Evolutionary conservation across 257 asterid genomes (phyloP).

Genomic region (Nicotiana tabacum): DNA sequence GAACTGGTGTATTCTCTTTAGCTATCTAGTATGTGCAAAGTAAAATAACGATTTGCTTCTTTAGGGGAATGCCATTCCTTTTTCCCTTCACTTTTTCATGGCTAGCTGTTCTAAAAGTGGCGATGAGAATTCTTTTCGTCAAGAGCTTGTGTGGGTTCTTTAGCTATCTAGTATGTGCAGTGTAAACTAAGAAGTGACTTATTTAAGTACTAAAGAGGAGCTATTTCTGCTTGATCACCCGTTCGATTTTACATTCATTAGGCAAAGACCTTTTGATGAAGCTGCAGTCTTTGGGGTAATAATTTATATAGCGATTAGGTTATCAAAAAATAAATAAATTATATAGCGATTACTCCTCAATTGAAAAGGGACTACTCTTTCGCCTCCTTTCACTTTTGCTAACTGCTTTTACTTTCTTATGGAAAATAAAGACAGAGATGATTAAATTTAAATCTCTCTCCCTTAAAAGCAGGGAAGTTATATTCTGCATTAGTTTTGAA

Average conservation of each 20-base stretch:
- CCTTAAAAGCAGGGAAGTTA: not conserved
- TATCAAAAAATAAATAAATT: no score
- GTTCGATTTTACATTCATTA: not conserved
- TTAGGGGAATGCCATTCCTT: not conserved
- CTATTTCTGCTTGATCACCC: not conserved
- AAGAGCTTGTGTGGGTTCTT: not conserved
- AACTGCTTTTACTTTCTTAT: not conserved
- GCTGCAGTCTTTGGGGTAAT: not conserved
- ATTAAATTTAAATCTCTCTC: not conserved
- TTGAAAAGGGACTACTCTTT: not conserved
- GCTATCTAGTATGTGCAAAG: not conserved
- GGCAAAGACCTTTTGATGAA: not conserved
- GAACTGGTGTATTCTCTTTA: not conserved
- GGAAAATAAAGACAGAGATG: not conserved
- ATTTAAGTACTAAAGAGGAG: not conserved
- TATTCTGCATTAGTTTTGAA: not conserved
- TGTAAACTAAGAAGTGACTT: not conserved
- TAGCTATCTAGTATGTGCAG: slow-evolving; percentile 3
- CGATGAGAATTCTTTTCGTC: not conserved
- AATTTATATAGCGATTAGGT: not conserved
- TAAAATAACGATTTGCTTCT: not conserved
- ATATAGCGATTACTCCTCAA: not conserved
- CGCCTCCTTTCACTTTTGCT: not conserved
- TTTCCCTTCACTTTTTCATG: not conserved
- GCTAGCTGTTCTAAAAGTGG: not conserved